Evolutionary conservation across 257 asterid genomes (phyloP).

Genomic region (Fraxinus cuspidata): DNA sequence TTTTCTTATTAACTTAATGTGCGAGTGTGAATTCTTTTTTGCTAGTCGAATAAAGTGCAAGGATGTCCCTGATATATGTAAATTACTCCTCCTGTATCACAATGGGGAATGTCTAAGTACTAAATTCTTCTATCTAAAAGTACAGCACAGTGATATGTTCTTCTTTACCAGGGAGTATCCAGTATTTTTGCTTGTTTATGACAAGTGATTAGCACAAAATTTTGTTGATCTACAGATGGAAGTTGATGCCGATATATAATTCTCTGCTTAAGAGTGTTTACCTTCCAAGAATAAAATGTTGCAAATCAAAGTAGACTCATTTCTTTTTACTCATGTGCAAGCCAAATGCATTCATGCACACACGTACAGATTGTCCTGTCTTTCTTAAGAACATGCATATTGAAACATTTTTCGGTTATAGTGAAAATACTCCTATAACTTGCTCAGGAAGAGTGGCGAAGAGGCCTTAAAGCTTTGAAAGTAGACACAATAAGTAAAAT

Average conservation of each 20-base stretch:
- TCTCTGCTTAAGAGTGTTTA: not conserved
- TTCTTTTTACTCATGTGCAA: not conserved
- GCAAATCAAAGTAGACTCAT: not conserved
- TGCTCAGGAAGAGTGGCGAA: constrained; percentile 80
- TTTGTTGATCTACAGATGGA: not conserved
- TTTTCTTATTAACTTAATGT: not conserved
- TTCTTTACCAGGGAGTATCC: not conserved
- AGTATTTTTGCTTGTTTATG: not conserved
- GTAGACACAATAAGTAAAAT: constrained; percentile 56
- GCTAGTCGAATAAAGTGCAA: not conserved
- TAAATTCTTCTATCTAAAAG: not conserved
- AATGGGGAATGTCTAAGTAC: not conserved
- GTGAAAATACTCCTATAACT: not conserved
- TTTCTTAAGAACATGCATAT: not conserved
- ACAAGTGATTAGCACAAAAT: not conserved
- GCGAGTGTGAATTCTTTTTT: not conserved
- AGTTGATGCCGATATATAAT: not conserved
- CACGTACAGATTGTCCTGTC: not conserved
- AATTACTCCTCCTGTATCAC: not conserved
- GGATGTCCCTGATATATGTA: not conserved
- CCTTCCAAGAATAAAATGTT: not conserved
- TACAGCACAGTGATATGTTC: not conserved
- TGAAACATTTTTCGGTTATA: not conserved
- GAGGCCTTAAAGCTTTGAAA: constrained; percentile 63
- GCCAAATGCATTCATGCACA: not conserved